Conservation (phyloP, 2,329 filamentous ascomycete genomes). For the Aspergillus fijiensis region DNA sequence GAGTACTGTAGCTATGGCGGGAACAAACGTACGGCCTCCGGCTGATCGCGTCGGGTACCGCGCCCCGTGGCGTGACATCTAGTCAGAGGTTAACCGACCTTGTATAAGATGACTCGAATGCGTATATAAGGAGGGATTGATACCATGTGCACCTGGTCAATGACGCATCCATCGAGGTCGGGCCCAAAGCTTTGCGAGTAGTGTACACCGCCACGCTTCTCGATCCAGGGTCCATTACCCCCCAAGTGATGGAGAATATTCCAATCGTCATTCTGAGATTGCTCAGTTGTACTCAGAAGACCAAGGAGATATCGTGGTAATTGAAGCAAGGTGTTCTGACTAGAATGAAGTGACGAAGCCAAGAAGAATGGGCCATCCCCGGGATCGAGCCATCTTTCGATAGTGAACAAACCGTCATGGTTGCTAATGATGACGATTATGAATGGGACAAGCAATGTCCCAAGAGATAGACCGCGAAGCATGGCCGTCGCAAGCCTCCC, state of each 20-base stretch:
- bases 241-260: slow-evolving; percentile 55
- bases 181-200: slow-evolving; percentile 39
- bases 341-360: slow-evolving; percentile 14
- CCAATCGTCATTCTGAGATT: slow-evolving; percentile 36
- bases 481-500: slow-evolving; percentile 4
- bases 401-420: background rate
- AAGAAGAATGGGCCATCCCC: background rate
- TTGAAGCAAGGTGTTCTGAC: slow-evolving; percentile 25
- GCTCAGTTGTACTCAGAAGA: background rate
- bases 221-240: slow-evolving; percentile 57
- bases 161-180: slow-evolving; percentile 47
- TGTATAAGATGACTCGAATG: background rate
- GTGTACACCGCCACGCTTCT: slow-evolving; percentile 44
- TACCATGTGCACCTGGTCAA: slow-evolving; percentile 62
- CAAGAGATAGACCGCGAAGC: background rate
- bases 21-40: slow-evolving; percentile 47
- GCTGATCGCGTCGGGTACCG: slow-evolving; percentile 56
- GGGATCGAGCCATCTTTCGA: background rate
- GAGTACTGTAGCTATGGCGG: background rate
- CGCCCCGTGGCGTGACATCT: slow-evolving; percentile 60
- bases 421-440: slow-evolving; percentile 12
- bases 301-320: slow-evolving; percentile 3
- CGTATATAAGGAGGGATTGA: background rate
- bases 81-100: slow-evolving; percentile 7
- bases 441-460: slow-evolving; percentile 9